Percentiles rank a stretch among this genome's conserved stretches.
Evolutionary conservation across 1,284 basidiomycete species (phyloP).

Genomic region (Malassezia globosa): DNA sequence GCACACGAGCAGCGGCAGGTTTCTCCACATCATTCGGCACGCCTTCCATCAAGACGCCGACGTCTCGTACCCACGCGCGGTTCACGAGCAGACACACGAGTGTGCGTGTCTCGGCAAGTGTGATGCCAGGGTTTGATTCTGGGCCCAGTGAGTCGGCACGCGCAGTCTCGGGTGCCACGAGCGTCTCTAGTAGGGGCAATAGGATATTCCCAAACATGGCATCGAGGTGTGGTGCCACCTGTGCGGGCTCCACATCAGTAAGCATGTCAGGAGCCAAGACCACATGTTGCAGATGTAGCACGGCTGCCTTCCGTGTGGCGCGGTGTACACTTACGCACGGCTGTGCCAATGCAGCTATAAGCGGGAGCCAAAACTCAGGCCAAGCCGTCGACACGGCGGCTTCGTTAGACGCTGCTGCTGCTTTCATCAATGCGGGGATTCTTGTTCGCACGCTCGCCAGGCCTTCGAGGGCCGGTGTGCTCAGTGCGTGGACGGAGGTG

Average conservation of each 20-base stretch:
- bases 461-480: constrained; percentile 68
- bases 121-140: constrained; percentile 50
- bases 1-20: constrained; percentile 46
- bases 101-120: constrained; percentile 74
- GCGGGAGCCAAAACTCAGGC: constrained; percentile 67
- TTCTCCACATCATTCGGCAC: background rate
- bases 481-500: constrained; percentile 54
- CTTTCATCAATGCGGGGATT: constrained; percentile 27
- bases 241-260: constrained; percentile 45
- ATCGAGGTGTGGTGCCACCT: constrained; percentile 17
- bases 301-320: constrained; percentile 71
- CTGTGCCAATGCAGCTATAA: constrained; percentile 64
- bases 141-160: constrained; percentile 54
- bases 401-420: constrained; percentile 11
- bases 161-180: constrained; percentile 72
- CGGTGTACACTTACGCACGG: constrained; percentile 76
- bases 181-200: constrained; percentile 82
- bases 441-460: constrained; percentile 49
- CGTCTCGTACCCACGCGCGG: constrained; percentile 89
- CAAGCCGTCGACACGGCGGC: constrained; percentile 59
- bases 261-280: constrained; percentile 67
- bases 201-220: constrained; percentile 73
- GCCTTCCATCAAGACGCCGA: constrained; percentile 60
- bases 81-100: constrained; percentile 76
- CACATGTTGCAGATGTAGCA: constrained; percentile 74